Conservation (phyloP, 306 rosid genomes). For the Acacia melanoxylon region DNA sequence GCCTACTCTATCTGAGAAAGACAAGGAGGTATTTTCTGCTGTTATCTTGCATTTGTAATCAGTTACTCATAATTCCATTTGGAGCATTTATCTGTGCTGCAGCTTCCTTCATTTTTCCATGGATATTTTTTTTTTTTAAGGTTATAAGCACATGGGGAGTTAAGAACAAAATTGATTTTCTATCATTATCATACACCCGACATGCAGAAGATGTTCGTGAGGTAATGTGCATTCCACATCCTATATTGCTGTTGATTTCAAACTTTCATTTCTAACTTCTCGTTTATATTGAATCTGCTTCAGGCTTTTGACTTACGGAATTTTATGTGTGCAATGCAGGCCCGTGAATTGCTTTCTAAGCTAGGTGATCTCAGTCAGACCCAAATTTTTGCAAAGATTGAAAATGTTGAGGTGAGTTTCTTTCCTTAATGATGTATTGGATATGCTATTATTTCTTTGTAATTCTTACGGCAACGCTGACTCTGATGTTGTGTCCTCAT, state of each 20-base stretch:
- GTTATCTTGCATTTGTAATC: conserved; percentile 9
- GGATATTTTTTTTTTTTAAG: conserved; percentile 31
- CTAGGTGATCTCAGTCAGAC: conserved; percentile 77
- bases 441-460: conserved; percentile 2
- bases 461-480: conserved; percentile 20
- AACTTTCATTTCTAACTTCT: conserved; percentile 14
- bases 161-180: conserved; percentile 79
- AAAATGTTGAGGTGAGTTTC: conserved; percentile 74
- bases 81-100: conserved; percentile 7
- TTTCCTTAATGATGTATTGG: conserved; percentile 16
- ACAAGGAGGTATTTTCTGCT: conserved; percentile 68
- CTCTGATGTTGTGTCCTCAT: conserved; percentile 3
- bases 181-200: conserved; percentile 79
- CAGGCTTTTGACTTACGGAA: conserved; percentile 15
- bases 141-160: conserved; percentile 89
- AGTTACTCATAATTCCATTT: conserved; percentile 5
- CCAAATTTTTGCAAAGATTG: conserved; percentile 92
- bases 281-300: conserved; percentile 17
- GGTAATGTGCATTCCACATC: conserved; percentile 46
- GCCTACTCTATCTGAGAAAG: conserved; percentile 86
- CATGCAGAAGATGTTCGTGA: conserved; percentile 91
- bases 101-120: conserved; percentile 13
- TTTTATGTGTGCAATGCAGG: conserved; percentile 47
- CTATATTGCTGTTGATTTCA: not conserved
- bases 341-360: conserved; percentile 76